Conservation (phyloP, 805 yeast genomes). For the Millerozyma miso region DNA sequence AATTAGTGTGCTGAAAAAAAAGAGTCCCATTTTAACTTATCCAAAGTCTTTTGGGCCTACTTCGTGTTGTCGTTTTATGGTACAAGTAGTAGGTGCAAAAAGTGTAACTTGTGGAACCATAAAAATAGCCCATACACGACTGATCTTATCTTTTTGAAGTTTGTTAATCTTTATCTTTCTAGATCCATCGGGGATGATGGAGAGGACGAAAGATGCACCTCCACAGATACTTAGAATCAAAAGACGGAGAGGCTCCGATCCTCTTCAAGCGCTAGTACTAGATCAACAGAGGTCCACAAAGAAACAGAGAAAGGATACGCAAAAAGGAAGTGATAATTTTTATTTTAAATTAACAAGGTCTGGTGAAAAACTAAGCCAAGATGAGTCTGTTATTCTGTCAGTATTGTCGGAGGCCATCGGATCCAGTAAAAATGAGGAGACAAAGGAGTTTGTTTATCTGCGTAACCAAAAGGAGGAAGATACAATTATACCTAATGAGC, state of each 20-base stretch:
- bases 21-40: background rate
- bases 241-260: constrained; percentile 82
- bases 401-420: constrained; percentile 21
- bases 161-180: too few relatives aligned
- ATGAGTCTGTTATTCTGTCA: constrained; percentile 19
- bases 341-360: constrained; percentile 35
- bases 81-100: constrained; percentile 3
- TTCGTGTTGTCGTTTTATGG: background rate
- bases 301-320: constrained; percentile 38
- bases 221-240: constrained; percentile 80
- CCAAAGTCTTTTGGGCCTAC: background rate
- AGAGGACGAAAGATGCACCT: constrained; percentile 14
- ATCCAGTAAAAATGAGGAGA: constrained; percentile 7
- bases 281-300: constrained; percentile 37
- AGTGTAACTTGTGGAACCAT: background rate
- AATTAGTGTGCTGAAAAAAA: constrained; percentile 1
- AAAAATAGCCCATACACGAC: background rate
- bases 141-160: background rate
- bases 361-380: constrained; percentile 19
- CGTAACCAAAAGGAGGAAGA: constrained; percentile 30
- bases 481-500: constrained; percentile 48
- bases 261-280: constrained; percentile 70
- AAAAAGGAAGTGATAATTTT: constrained; percentile 23
- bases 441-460: constrained; percentile 34
- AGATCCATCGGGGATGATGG: background rate